These are phyloP conservation scores for Cutaneotrichosporon arboriforme DNA, from an alignment of 1,284 basidiomycete genomes.

Conservation along the genomic window DNA sequence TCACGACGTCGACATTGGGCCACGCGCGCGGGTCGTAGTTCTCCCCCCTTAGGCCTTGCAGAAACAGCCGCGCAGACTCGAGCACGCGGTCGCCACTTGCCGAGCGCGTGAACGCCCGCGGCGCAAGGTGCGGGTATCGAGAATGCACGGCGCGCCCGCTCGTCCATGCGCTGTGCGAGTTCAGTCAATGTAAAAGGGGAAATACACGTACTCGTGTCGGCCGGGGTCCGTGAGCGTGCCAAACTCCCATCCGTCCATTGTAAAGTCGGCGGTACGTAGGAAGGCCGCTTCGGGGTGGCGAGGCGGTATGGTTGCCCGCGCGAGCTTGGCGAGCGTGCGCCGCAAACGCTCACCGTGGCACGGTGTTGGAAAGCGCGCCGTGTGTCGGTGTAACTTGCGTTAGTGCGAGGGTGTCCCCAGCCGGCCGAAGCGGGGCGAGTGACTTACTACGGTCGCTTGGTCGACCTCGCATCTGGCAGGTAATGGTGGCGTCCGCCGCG, in stretches of 20 bases:
- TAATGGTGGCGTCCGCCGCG: not conserved
- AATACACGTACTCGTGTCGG: conserved; percentile 58
- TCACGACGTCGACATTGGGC: conserved; percentile 23
- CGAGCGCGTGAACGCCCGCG: conserved; percentile 61
- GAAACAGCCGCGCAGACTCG: conserved; percentile 65
- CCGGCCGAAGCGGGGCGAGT: too few relatives aligned
- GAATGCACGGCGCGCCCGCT: conserved; percentile 25
- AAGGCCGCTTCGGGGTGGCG: conserved; percentile 56
- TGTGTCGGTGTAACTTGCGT: conserved; percentile 68
- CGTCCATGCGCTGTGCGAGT: conserved; percentile 43
- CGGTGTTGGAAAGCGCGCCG: conserved; percentile 68
- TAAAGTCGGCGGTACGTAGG: conserved; percentile 58
- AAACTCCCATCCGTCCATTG: conserved; percentile 52
- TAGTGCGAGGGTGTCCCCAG: not conserved
- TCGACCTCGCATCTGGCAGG: not conserved
- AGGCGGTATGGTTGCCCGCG: conserved; percentile 34
- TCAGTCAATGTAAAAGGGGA: not conserved
- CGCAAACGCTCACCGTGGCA: conserved; percentile 53
- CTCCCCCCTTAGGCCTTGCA: conserved; percentile 32
- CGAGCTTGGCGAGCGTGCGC: conserved; percentile 47
- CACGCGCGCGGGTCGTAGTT: conserved; percentile 18
- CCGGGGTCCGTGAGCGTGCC: conserved; percentile 65
- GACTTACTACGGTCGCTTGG: not conserved
- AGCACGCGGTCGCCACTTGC: conserved; percentile 61
- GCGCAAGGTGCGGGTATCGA: conserved; percentile 46